Conservation (phyloP, 257 asterid genomes). For the Striga asiatica region DNA sequence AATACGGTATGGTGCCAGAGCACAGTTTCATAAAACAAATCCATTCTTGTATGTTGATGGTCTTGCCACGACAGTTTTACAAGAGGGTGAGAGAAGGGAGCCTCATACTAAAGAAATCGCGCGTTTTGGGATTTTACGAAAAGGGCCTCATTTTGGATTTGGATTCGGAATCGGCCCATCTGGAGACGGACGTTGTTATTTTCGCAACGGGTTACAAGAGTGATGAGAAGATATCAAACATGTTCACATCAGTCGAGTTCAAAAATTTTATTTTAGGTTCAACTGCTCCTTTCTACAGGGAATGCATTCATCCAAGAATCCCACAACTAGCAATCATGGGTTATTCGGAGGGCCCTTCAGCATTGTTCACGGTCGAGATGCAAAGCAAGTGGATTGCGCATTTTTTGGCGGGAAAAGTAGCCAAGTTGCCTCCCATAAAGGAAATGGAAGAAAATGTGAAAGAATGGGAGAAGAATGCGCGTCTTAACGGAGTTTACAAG, state of each 20-base stretch:
- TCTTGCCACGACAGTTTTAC: conserved; percentile 39
- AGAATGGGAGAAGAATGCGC: conserved; percentile 35
- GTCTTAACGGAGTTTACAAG: conserved; percentile 25
- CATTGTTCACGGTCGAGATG: conserved; percentile 37
- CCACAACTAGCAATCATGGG: conserved; percentile 55
- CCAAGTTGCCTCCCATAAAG: conserved; percentile 21
- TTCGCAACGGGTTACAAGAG: conserved; percentile 55
- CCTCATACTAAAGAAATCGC: conserved; percentile 28
- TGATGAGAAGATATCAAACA: conserved; percentile 31
- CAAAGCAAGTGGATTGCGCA: conserved; percentile 44
- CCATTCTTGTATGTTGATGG: conserved; percentile 40
- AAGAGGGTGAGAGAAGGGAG: conserved; percentile 38
- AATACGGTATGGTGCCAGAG: conserved; percentile 35
- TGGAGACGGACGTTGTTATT: conserved; percentile 36
- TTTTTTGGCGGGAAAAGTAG: conserved; percentile 45
- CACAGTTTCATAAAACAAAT: conserved; percentile 39
- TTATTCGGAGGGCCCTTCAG: conserved; percentile 45
- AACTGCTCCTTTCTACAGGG: conserved; percentile 59
- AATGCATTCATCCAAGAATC: conserved; percentile 50
- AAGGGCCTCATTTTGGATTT: conserved; percentile 24
- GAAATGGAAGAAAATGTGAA: conserved; percentile 40
- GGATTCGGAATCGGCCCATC: neutral
- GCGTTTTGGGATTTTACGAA: conserved; percentile 19
- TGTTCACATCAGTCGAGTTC: conserved; percentile 31
- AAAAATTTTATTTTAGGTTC: conserved; percentile 35